A percentile compares a stretch with the other conserved stretches of the same genome.
phyloP scores from a whole-genome alignment of 805 yeast species.

The Saccharomycopsis selenospora region DNA sequence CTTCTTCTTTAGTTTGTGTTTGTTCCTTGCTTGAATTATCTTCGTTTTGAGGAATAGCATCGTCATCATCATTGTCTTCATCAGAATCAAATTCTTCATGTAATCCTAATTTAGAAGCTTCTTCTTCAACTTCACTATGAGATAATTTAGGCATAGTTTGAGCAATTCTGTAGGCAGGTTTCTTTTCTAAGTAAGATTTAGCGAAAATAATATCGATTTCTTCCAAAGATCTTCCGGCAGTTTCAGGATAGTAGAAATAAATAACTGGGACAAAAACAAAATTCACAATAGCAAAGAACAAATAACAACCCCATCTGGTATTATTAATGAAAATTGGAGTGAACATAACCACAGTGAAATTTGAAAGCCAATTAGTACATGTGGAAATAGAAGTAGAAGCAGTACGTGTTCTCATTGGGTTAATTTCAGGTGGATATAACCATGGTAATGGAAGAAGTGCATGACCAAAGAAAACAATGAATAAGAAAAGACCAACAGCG shows the following conservation, averaged over 20 bases:
- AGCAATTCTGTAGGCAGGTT: constrained; percentile 58
- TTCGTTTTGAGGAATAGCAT: not conserved
- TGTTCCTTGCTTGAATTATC: not conserved
- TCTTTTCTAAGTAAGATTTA: constrained; percentile 46
- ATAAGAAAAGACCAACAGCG: constrained; percentile 55
- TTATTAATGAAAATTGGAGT: constrained; percentile 49
- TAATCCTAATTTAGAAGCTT: constrained; percentile 52
- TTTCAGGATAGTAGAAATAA: constrained; percentile 68
- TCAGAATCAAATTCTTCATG: not conserved
- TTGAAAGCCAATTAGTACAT: constrained; percentile 58
- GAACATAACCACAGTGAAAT: constrained; percentile 61
- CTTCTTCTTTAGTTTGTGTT: not conserved
- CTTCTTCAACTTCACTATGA: constrained; percentile 50
- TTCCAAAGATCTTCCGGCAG: constrained; percentile 68
- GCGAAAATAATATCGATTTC: constrained; percentile 65
- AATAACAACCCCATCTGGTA: constrained; percentile 56
- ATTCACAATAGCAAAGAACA: constrained; percentile 62
- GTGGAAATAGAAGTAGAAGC: constrained; percentile 57
- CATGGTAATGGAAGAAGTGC: constrained; percentile 54
- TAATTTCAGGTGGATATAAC: constrained; percentile 60
- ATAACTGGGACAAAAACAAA: constrained; percentile 53
- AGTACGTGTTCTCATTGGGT: constrained; percentile 52
- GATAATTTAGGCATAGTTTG: constrained; percentile 51
- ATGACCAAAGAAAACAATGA: constrained; percentile 48
- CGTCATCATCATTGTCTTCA: not conserved